Base-by-base conservation (phyloP, 2,329 filamentous ascomycete species). In the Aspergillus oerlinghausenensis region DNA sequence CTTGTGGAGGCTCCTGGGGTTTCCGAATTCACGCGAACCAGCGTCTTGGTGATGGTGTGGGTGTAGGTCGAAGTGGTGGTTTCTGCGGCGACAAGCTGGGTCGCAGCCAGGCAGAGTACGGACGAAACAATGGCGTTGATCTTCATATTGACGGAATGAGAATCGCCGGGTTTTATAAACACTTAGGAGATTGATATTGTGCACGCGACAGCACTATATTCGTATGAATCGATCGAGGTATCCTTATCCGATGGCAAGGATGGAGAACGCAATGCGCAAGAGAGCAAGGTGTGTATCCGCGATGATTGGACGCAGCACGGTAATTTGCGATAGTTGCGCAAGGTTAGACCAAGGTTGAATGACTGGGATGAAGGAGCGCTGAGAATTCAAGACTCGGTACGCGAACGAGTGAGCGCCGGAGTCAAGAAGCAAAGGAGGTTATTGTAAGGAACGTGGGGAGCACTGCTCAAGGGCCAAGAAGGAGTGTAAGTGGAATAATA, bases 11-110 rank as follows among this genome's bases (percentile, higher is more conserved):
- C 60, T 17, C 70, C 62, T 2, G 71, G 62, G 38, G 70, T 70
- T 52, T 70, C 66, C 11, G 77, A 73, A 19, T 81, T 76, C 47
- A 77, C 75, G 17, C 77, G 77, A 3, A 74, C 51, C 19, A 77
- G 62, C 25, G 78, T 78, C 60, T 79, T 79, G 59, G 75, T 74
- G 49, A 71, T 70, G 21, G 72, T 75, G 25, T 73, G 65, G 43
- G 68, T 68, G 23, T 67, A 60, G 51, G 69, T 70, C 50, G 62
- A 65, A 26, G 57, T 65, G 29, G 63, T 57, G 32, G 65, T 65
- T 42, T 70, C 67, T 19, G 66, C 69, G 52, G 65, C 65, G 49
- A 65, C 63, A n/a, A 71, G 56, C 56, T 70, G 70, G 55, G 67
- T 62, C 47, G 66, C 70, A 21, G 69, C 65, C 47, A 76, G 60